Conservation (phyloP, 805 yeast species). For the Wickerhamiella hasegawae region DNA sequence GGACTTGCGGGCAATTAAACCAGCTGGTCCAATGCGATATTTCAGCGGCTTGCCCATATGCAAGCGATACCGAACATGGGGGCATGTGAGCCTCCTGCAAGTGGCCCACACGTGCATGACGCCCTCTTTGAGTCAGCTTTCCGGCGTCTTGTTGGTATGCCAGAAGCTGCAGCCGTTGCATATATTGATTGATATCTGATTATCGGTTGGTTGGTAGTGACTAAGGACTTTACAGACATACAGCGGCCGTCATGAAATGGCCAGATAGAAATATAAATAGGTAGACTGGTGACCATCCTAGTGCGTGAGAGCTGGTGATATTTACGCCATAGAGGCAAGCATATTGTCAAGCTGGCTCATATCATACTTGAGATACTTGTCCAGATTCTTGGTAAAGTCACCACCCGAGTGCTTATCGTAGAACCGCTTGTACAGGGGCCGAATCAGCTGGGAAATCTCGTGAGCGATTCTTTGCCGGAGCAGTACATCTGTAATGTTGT, state of each 20-base stretch:
- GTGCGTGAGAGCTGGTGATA: background rate
- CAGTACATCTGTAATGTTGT: conserved; percentile 48
- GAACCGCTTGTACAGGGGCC: conserved; percentile 74
- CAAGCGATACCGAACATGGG: no score
- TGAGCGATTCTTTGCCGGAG: conserved; percentile 47
- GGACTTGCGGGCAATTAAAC: no score
- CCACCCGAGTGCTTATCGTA: conserved; percentile 57
- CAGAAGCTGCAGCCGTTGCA: background rate
- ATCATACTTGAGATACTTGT: conserved; percentile 52
- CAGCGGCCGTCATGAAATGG: background rate
- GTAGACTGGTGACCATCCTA: no score
- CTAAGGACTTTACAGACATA: no score
- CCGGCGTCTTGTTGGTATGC: background rate
- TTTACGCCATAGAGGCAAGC: conserved; percentile 18
- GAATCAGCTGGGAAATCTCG: conserved; percentile 51
- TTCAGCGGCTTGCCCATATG: no score
- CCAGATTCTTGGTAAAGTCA: conserved; percentile 55
- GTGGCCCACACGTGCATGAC: no score
- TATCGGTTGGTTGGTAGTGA: no score
- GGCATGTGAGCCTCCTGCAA: no score
- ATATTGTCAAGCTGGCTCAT: conserved; percentile 25
- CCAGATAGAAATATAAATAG: background rate
- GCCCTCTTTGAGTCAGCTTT: no score
- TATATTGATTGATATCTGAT: no score
- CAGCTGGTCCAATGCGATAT: no score